These are phyloP conservation scores for Aspergillus fischeri DNA, from an alignment of 2,329 filamentous ascomycete genomes.

Conservation along the genomic window DNA sequence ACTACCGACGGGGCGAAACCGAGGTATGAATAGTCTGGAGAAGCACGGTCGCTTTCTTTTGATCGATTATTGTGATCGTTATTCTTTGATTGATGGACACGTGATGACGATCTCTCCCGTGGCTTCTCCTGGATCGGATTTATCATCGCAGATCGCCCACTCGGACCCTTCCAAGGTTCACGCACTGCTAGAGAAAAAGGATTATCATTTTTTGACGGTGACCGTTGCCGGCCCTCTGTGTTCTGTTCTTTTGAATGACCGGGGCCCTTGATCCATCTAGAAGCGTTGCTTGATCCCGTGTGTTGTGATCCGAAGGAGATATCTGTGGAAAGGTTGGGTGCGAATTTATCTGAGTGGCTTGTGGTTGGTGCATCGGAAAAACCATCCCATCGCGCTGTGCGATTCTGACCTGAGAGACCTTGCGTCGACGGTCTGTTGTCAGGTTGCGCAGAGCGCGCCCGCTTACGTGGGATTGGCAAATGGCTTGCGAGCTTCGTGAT, in stretches of 20 bases:
- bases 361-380: constrained; percentile 63
- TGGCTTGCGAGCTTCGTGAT: constrained; percentile 24
- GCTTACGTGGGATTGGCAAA: constrained; percentile 25
- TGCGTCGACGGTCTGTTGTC: constrained; percentile 8
- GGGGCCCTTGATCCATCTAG: constrained; percentile 35
- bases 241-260: constrained; percentile 34
- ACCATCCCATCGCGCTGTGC: constrained; percentile 54
- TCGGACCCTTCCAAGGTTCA: constrained; percentile 67
- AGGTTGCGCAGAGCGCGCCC: constrained; percentile 8
- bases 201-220: constrained; percentile 37
- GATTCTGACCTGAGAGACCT: constrained; percentile 12
- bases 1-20: constrained; percentile 27
- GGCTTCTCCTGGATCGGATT: constrained; percentile 61
- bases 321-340: constrained; percentile 53
- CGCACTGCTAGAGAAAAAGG: constrained; percentile 41
- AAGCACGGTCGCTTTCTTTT: constrained; percentile 28
- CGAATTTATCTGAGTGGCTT: constrained; percentile 52
- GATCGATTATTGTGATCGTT: constrained; percentile 16
- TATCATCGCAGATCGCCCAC: constrained; percentile 62
- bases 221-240: constrained; percentile 27
- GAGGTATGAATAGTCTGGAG: constrained; percentile 24
- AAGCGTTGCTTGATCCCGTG: constrained; percentile 21
- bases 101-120: constrained; percentile 53
- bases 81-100: constrained; percentile 33
- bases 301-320: constrained; percentile 22